These are phyloP conservation scores for Sclerotinia spermophila DNA, from an alignment of 2,329 filamentous ascomycete genomes.

Conservation along the genomic window DNA sequence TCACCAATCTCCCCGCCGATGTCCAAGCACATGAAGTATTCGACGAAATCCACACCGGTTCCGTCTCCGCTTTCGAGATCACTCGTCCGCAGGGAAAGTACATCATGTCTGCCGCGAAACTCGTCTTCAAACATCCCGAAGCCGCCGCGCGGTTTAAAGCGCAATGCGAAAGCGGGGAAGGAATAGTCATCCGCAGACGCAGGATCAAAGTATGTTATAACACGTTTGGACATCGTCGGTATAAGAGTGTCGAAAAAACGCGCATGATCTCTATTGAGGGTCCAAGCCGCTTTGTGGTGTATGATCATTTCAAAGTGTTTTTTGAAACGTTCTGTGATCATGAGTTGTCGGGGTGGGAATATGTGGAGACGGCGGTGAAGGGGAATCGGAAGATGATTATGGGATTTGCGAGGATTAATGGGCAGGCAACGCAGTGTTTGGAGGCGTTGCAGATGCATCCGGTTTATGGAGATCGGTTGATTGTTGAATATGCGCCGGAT, in stretches of 20 bases:
- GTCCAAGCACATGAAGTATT: not conserved
- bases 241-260: not conserved
- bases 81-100: not conserved
- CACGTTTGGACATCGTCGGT: not conserved
- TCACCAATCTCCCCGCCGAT: not conserved
- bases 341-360: not conserved
- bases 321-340: not conserved
- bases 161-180: not conserved
- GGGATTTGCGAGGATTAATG: not conserved
- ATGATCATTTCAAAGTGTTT: not conserved
- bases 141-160: not conserved
- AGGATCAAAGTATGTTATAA: not conserved
- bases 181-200: not conserved
- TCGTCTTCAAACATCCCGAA: not conserved
- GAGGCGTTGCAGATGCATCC: not conserved
- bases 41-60: not conserved
- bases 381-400: not conserved
- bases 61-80: not conserved
- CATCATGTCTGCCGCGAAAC: not conserved
- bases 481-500: not conserved
- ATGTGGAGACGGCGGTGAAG: not conserved
- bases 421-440: not conserved
- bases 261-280: not conserved
- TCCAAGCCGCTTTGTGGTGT: not conserved
- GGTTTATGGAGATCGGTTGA: not conserved